These are phyloP conservation scores for Psilocybe subaeruginosa DNA, from an alignment of 768 basidiomycete genomes.

Conservation along the genomic window DNA sequence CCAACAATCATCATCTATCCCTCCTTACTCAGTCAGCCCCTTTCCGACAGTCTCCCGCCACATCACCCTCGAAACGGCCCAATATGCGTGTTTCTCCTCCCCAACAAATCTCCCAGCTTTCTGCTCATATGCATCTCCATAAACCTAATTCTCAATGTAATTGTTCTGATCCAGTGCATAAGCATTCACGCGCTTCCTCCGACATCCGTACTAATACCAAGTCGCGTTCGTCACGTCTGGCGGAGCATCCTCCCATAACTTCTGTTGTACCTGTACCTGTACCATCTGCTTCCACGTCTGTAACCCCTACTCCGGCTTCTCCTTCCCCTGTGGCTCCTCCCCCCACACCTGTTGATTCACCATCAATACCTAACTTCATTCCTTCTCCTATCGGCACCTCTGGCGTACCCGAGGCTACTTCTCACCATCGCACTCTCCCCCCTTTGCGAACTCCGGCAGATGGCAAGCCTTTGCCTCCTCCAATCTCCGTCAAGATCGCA, in stretches of 20 bases:
- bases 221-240: conserved; percentile 22
- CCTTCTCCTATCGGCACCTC: conserved; percentile 17
- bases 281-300: conserved; percentile 7
- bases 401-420: conserved; percentile 13
- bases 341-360: conserved; percentile 38
- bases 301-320: conserved; percentile 27
- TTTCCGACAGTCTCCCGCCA: conserved; percentile 24
- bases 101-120: conserved; percentile 42
- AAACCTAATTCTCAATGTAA: conserved; percentile 31
- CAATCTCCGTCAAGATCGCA: conserved; percentile 89
- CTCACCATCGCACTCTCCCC: conserved; percentile 22
- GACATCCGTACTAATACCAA: conserved; percentile 22
- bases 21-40: conserved; percentile 72
- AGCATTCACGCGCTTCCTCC: conserved; percentile 18
- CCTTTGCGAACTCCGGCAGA: conserved; percentile 24
- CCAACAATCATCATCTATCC: conserved; percentile 43
- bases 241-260: conserved; percentile 20
- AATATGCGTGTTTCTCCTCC: conserved; percentile 38
- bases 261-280: conserved; percentile 9
- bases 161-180: conserved; percentile 26
- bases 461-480: conserved; percentile 31
- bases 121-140: conserved; percentile 40
- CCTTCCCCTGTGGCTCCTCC: conserved; percentile 36
- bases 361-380: conserved; percentile 23
- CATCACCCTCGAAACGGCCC: conserved; percentile 27